A percentile compares a stretch with the other conserved stretches of the same genome.
phyloP scores from a whole-genome alignment of 257 asterid genomes.

The Fraxinus quadrangulata region DNA sequence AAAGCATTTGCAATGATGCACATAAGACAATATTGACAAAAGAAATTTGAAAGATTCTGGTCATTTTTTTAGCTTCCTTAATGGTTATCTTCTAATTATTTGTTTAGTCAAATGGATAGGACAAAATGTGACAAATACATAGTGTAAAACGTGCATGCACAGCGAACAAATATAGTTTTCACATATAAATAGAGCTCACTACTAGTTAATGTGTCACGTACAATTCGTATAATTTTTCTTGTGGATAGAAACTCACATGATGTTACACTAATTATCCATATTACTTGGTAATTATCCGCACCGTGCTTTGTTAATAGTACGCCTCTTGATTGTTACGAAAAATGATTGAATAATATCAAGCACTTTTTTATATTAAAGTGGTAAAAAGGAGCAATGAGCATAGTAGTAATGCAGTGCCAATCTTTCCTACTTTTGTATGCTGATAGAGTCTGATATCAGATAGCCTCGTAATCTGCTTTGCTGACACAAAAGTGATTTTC shows the following conservation, averaged over 20 bases:
- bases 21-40: too few species aligned
- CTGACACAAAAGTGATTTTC: constrained; percentile 19
- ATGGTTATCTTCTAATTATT: too few species aligned
- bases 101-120: not conserved
- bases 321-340: not conserved
- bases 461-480: constrained; percentile 11
- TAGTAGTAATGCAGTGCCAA: not conserved
- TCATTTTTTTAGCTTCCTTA: not conserved
- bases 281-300: not conserved
- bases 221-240: not conserved
- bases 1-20: not conserved
- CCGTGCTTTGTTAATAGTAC: not conserved
- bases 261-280: not conserved
- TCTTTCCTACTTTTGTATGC: not conserved
- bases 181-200: not conserved
- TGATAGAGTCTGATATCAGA: not conserved
- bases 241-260: too few species aligned
- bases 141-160: too few species aligned
- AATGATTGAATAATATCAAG: not conserved
- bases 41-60: not conserved
- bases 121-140: not conserved
- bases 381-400: not conserved
- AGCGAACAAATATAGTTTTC: not conserved
- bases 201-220: too few species aligned
- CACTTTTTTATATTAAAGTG: not conserved